Evolutionary conservation across 495 filamentous ascomycete genomes (phyloP), one percentile per base, ranked within the genome.

Genomic region (Talaromyces ruber): DNA sequence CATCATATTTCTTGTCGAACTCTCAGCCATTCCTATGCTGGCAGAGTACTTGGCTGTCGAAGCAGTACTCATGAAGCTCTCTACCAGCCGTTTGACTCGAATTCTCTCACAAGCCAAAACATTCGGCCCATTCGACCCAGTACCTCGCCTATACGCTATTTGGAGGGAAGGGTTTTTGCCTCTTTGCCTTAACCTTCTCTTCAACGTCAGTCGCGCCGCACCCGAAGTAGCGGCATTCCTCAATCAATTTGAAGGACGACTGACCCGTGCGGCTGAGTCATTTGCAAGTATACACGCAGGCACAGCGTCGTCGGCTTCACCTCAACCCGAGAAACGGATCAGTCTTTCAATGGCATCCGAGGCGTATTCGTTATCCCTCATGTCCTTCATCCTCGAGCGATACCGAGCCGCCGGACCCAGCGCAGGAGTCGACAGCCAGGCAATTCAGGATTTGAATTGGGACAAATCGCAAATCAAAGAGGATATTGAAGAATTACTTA

Each of bases 11-110:
- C 85, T 99, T 18, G 84, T 96, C 57, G 90, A 93, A 66, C 79
- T 99, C 30, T 96, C 92, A 1, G 84, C 81, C 39, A 78, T 98
- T 4, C 89, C 88, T n/a, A 66, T 81, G 21, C 79, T 98, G 24
- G 94, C 94, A 7, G 93, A 98, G 68, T 88, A 91, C 59, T 82
- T 98, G 34, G 94, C 93, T 5, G 86, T 89, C 30, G 91, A 96
- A 68, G 92, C 84, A 57, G 79, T 96, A 5, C 81, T 98, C 1
- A 80, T 84, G 59, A 86, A 89, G 53, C 78, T 98, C 34, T 84
- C 85, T 11, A 84, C 87, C n/a, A 90, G 92, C 58, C 89, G 84
- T 50, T 74, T 97, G 3, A 83, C 87, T 8, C 82, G 83, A 47
- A 83, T 86, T 69, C 84, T 95, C 67, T 82, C 84, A 1, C 84